Conservation (phyloP, 2,329 filamentous ascomycete genomes). For the Penicillium sp. region DNA sequence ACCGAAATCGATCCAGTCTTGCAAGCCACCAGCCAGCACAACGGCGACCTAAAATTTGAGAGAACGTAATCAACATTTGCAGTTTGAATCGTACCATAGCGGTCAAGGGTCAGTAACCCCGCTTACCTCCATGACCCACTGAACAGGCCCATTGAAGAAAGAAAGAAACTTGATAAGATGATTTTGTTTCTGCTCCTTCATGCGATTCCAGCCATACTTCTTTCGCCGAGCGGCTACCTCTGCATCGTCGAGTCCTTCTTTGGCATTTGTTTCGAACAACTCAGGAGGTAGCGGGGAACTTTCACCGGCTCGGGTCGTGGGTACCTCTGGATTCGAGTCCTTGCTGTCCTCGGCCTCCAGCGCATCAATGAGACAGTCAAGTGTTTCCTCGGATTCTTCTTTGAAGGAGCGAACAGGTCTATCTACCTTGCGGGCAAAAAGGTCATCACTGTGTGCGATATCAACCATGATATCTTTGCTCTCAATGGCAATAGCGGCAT, state of each 20-base stretch:
- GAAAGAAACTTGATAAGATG: conserved; percentile 75
- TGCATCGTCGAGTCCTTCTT: conserved; percentile 67
- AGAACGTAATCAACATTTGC: conserved; percentile 2
- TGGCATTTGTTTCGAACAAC: conserved; percentile 73
- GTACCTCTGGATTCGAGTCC: conserved; percentile 61
- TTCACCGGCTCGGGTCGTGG: conserved; percentile 53
- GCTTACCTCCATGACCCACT: conserved; percentile 88
- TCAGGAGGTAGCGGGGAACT: conserved; percentile 67
- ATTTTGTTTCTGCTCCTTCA: conserved; percentile 90
- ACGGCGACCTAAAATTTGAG: conserved; percentile 59
- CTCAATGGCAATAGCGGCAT: neutral
- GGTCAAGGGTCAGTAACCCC: neutral
- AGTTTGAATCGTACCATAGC: neutral
- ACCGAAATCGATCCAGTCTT: conserved; percentile 91
- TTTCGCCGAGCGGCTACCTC: conserved; percentile 65
- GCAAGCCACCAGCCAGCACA: conserved; percentile 75
- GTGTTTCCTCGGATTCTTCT: conserved; percentile 64
- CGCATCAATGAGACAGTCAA: conserved; percentile 83
- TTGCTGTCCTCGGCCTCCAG: conserved; percentile 79
- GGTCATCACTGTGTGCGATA: neutral
- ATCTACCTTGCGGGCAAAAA: neutral
- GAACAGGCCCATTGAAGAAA: conserved; percentile 85
- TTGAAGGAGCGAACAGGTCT: neutral
- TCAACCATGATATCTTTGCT: neutral
- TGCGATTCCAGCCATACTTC: conserved; percentile 81